Conservation (phyloP, 768 basidiomycete species). For the Mycena capillaripes region DNA sequence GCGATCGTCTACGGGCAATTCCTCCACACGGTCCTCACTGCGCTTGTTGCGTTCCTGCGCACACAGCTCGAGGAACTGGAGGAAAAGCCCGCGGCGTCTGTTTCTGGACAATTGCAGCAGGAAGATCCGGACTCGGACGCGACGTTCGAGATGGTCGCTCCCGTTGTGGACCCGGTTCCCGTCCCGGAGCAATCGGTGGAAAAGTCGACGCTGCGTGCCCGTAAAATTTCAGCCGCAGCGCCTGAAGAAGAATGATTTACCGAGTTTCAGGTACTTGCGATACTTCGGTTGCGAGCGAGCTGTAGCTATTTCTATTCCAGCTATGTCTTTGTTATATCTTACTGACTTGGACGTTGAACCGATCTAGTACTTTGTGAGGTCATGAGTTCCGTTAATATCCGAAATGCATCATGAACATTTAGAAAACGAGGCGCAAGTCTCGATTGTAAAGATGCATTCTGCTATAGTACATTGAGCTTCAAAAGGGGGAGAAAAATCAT, state of each 20-base stretch:
- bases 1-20: not conserved
- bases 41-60: not conserved
- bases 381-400: too few species aligned
- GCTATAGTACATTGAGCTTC: not conserved
- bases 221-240: not conserved
- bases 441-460: too few species aligned
- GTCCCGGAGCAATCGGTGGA: not conserved
- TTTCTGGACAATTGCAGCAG: not conserved
- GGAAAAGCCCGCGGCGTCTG: not conserved
- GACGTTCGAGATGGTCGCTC: slow-evolving; percentile 10
- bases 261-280: too few species aligned
- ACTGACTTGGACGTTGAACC: too few species aligned
- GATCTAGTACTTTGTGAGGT: too few species aligned
- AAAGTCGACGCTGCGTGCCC: not conserved
- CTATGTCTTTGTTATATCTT: too few species aligned
- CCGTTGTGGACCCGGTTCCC: too few species aligned
- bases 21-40: not conserved
- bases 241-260: not conserved
- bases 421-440: too few species aligned
- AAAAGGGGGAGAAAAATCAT: not conserved
- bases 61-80: not conserved
- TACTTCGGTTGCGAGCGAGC: too few species aligned
- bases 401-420: too few species aligned
- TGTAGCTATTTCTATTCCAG: not conserved
- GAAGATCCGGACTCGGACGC: not conserved